Conservation (phyloP, 202 grass and related monocot genomes). For the Elaeis oleifera region DNA sequence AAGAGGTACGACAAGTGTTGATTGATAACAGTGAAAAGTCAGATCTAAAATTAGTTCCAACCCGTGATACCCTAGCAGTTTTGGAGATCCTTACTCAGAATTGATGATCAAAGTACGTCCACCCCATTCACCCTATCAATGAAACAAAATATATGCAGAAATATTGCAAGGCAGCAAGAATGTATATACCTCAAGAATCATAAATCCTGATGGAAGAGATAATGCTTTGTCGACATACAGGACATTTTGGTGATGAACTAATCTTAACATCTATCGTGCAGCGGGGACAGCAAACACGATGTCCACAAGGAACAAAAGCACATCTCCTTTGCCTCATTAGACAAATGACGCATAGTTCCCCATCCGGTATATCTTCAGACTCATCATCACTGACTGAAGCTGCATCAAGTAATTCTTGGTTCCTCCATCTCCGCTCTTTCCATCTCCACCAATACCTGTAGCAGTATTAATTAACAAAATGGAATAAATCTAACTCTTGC, state of each 20-base stretch:
- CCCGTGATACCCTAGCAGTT: too few relatives aligned
- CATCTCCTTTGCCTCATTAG: constrained; percentile 58
- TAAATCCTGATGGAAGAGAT: constrained; percentile 69
- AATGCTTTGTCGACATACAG: constrained; percentile 72
- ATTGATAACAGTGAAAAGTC: too few relatives aligned
- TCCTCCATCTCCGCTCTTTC: constrained; percentile 39
- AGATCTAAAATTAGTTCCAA: too few relatives aligned
- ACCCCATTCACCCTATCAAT: too few relatives aligned
- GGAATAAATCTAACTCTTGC: too few relatives aligned
- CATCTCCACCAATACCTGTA: constrained; percentile 54
- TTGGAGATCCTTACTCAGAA: too few relatives aligned
- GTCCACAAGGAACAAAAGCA: constrained; percentile 90
- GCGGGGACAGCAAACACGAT: constrained; percentile 75
- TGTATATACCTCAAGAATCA: constrained; percentile 57
- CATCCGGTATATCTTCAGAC: constrained; percentile 42
- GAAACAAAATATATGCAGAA: too few relatives aligned
- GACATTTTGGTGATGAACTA: constrained; percentile 45
- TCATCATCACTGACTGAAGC: constrained; percentile 39
- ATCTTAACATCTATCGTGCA: constrained; percentile 55
- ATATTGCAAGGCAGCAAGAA: background rate
- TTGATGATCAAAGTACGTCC: too few relatives aligned
- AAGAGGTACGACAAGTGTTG: too few relatives aligned
- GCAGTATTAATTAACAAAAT: constrained; percentile 19
- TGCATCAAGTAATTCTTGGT: constrained; percentile 37
- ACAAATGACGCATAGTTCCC: constrained; percentile 86